Percentiles rank a stretch among this genome's conserved stretches.
phyloP scores from a whole-genome alignment of 2,329 filamentous ascomycete genomes.

The Hymenoscyphus occultus region DNA sequence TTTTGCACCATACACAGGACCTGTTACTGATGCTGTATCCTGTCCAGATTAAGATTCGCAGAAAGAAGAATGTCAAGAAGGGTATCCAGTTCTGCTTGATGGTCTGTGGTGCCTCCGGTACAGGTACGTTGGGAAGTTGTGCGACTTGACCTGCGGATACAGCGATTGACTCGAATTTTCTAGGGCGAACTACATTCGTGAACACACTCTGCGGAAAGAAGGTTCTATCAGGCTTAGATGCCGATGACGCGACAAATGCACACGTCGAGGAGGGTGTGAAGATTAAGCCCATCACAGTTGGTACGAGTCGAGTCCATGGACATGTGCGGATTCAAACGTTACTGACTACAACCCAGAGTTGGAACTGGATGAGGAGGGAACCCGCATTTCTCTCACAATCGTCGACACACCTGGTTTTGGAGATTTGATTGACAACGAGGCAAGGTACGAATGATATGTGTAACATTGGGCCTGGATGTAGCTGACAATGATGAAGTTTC shows the following conservation, averaged over 20 bases:
- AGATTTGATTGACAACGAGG: conserved; percentile 99
- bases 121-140: conserved; percentile 61
- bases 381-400: conserved; percentile 95
- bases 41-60: conserved; percentile 85
- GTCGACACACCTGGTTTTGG: conserved; percentile 98
- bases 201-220: conserved; percentile 97
- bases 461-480: conserved; percentile 16
- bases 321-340: conserved; percentile 20
- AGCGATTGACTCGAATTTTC: conserved; percentile 24
- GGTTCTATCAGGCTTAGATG: conserved; percentile 87
- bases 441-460: conserved; percentile 59
- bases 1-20: conserved; percentile 22
- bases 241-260: conserved; percentile 82
- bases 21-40: conserved; percentile 29
- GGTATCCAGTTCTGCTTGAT: conserved; percentile 99
- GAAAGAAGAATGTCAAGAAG: conserved; percentile 94
- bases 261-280: conserved; percentile 95
- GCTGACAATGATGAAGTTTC: conserved; percentile 60
- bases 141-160: background rate
- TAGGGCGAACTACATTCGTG: conserved; percentile 97
- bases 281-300: conserved; percentile 97
- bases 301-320: conserved; percentile 52
- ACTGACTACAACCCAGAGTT: conserved; percentile 60
- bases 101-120: conserved; percentile 98
- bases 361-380: conserved; percentile 96